phyloP scores from a whole-genome alignment of 306 rosid species.

The Prunus padus region DNA sequence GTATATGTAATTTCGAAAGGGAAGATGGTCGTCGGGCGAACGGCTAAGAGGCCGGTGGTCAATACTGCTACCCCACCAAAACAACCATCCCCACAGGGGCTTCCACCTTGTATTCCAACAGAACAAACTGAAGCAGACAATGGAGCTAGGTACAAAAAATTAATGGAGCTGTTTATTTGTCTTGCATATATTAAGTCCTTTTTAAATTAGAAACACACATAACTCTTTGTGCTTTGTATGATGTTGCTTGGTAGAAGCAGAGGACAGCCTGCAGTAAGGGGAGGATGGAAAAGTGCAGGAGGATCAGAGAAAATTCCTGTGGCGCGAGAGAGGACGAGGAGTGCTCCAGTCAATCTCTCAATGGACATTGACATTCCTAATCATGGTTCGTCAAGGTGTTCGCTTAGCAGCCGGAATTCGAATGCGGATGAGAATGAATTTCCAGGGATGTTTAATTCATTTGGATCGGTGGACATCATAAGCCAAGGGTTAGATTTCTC shows the following conservation, averaged over 20 bases:
- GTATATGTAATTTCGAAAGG: constrained; percentile 82
- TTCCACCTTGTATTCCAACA: constrained; percentile 22
- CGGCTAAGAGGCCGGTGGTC: constrained; percentile 57
- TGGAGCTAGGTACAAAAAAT: constrained; percentile 39
- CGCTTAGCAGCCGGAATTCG: constrained; percentile 35
- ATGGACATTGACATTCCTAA: constrained; percentile 38
- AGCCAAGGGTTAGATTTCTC: constrained; percentile 33
- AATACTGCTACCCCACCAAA: constrained; percentile 47
- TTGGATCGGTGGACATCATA: constrained; percentile 42
- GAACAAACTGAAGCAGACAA: constrained; percentile 39
- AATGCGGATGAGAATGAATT: constrained; percentile 42
- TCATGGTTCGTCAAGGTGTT: constrained; percentile 34
- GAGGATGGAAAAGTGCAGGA: constrained; percentile 28
- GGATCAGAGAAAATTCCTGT: constrained; percentile 33
- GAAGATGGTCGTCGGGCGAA: constrained; percentile 60
- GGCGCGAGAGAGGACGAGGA: constrained; percentile 50
- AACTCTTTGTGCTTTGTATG: neutral
- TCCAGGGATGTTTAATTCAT: constrained; percentile 9
- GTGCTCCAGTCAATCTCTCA: constrained; percentile 32
- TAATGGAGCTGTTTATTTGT: too few relatives aligned
- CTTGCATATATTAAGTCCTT: too few relatives aligned
- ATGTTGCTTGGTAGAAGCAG: constrained; percentile 29
- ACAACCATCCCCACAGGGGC: constrained; percentile 27
- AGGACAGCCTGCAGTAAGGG: constrained; percentile 33
- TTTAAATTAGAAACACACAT: too few relatives aligned